Conservation (phyloP, 805 yeast genomes). For the Starmerella davenportii region DNA sequence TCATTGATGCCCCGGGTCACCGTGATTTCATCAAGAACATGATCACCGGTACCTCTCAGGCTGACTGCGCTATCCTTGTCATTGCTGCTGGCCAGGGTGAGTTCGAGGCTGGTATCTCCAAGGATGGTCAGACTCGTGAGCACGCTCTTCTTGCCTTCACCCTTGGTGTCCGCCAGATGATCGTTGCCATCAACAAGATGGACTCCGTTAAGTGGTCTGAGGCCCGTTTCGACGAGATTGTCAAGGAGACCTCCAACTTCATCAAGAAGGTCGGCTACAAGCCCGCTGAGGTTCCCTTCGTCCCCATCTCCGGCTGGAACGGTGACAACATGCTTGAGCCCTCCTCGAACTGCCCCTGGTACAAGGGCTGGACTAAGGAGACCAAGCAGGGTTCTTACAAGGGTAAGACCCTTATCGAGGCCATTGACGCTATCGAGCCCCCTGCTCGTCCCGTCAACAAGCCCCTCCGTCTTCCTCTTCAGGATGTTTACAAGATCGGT, state of each 20-base stretch:
- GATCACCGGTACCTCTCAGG: conserved; percentile 91
- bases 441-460: conserved; percentile 67
- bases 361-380: conserved; percentile 73
- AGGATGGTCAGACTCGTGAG: conserved; percentile 91
- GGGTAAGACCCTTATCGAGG: conserved; percentile 73
- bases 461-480: conserved; percentile 79
- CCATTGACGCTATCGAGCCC: conserved; percentile 68
- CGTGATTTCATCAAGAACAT: conserved; percentile 91
- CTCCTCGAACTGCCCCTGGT: conserved; percentile 69
- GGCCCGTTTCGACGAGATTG: conserved; percentile 79
- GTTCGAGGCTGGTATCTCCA: conserved; percentile 88
- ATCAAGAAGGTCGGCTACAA: conserved; percentile 99
- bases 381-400: conserved; percentile 50
- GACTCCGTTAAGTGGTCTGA: conserved; percentile 81
- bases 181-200: conserved; percentile 89
- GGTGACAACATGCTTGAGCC: conserved; percentile 88
- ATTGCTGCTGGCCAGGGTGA: conserved; percentile 89
- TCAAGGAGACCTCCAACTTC: conserved; percentile 98
- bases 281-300: conserved; percentile 96
- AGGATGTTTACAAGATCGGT: conserved; percentile 86
- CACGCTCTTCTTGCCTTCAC: conserved; percentile 83
- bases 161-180: conserved; percentile 71
- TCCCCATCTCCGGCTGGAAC: conserved; percentile 83
- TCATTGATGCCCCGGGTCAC: conserved; percentile 92
- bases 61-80: conserved; percentile 79